Percentiles rank a stretch among this genome's conserved stretches.
Conservation (phyloP, 495 filamentous ascomycete species). For the Aspergillus incahuasiensis region DNA sequence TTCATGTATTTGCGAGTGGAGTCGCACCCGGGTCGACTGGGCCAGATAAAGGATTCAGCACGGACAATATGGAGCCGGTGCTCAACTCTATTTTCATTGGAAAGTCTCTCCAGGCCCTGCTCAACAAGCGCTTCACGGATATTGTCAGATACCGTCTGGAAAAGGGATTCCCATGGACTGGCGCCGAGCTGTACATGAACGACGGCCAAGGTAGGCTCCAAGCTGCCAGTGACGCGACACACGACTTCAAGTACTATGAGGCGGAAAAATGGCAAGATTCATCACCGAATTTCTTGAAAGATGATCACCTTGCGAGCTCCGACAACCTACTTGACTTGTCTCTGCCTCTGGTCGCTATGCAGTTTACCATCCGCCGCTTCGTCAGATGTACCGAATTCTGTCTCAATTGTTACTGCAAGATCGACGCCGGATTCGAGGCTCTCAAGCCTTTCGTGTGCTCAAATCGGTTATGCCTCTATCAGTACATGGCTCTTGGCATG, state of each 20-base stretch:
- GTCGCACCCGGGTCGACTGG: background rate
- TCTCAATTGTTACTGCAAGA: constrained; percentile 73
- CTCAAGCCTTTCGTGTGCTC: constrained; percentile 89
- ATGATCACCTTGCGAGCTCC: constrained; percentile 48
- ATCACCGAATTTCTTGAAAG: constrained; percentile 30
- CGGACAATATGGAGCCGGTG: background rate
- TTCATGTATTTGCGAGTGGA: constrained; percentile 43
- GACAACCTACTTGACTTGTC: constrained; percentile 32
- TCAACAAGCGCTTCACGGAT: constrained; percentile 61
- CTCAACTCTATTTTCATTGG: constrained; percentile 55
- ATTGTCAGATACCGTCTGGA: constrained; percentile 57
- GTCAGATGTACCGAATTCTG: constrained; percentile 85
- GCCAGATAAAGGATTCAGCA: background rate
- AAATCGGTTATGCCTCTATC: constrained; percentile 75
- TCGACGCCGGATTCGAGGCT: constrained; percentile 71
- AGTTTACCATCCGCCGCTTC: constrained; percentile 76
- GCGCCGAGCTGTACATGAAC: constrained; percentile 59
- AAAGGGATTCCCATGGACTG: constrained; percentile 58
- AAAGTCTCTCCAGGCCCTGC: constrained; percentile 62
- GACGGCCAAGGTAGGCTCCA: constrained; percentile 34
- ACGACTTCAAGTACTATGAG: constrained; percentile 10
- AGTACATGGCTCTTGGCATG: constrained; percentile 86
- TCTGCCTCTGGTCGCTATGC: constrained; percentile 71
- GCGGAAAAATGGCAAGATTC: constrained; percentile 26
- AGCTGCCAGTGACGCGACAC: constrained; percentile 1